Conservation (phyloP, 176 grass and related monocot genomes). For the Oryza longistaminata region DNA sequence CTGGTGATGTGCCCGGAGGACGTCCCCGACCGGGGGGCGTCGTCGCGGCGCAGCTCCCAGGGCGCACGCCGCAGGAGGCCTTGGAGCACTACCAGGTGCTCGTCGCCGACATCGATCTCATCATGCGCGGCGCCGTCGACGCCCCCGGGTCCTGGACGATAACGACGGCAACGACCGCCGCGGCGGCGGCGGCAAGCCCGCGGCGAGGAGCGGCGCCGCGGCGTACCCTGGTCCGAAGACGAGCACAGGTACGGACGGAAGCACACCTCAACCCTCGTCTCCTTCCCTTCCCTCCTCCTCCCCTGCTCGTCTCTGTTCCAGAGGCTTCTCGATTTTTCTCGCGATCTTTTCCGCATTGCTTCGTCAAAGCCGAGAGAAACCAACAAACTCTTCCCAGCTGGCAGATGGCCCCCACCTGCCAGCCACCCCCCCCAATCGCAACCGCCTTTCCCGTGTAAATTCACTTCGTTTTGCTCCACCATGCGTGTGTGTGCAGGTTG, state of each 20-base stretch:
- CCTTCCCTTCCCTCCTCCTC: neutral
- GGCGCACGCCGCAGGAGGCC: constrained; percentile 55
- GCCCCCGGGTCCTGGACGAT: constrained; percentile 49
- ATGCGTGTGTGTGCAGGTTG: constrained; percentile 39
- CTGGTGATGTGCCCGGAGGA: constrained; percentile 63
- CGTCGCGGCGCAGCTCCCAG: constrained; percentile 56
- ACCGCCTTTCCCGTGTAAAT: neutral
- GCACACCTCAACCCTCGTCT: neutral
- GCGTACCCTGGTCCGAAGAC: constrained; percentile 76
- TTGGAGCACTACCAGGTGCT: constrained; percentile 72
- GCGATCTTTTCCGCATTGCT: constrained; percentile 10
- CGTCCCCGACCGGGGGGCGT: constrained; percentile 58
- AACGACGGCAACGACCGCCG: neutral
- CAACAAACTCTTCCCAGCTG: constrained; percentile 16
- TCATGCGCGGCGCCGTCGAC: constrained; percentile 68
- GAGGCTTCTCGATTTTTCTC: neutral
- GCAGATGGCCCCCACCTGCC: constrained; percentile 1
- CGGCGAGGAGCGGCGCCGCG: constrained; percentile 47
- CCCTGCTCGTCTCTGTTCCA: neutral
- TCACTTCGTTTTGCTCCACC: neutral
- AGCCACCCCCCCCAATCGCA: neutral
- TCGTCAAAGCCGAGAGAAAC: constrained; percentile 25
- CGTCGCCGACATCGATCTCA: constrained; percentile 68
- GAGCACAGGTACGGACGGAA: constrained; percentile 62
- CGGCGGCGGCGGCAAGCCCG: neutral